Evolutionary conservation across 176 grass and related monocot genomes (phyloP).

Genomic region (Thinopyrum elongatum): DNA sequence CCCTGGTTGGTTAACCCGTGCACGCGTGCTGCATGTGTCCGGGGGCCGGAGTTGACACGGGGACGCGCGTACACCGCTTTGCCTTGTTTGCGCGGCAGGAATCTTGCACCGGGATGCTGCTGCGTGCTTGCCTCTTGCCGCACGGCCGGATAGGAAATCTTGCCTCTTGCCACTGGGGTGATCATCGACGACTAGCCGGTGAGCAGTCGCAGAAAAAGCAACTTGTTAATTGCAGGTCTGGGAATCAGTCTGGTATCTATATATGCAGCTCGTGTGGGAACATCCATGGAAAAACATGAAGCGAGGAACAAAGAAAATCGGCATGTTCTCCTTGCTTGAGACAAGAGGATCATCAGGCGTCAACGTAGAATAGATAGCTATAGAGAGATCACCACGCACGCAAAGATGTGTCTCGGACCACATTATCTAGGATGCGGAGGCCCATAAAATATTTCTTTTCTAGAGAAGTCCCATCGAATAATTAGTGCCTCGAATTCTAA

Average conservation of each 20-base stretch:
- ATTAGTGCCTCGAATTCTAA: neutral
- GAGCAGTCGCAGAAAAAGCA: neutral
- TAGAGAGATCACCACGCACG: neutral
- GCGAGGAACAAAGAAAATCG: neutral
- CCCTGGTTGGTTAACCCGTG: too few relatives aligned
- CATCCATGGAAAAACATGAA: neutral
- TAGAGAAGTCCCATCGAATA: neutral
- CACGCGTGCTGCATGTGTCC: neutral
- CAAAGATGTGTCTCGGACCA: neutral
- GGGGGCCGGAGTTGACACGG: neutral
- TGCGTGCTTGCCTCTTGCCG: slow-evolving; percentile 5
- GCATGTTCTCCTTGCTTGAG: neutral
- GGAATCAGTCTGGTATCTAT: slow-evolving; percentile 6
- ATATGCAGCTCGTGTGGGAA: neutral
- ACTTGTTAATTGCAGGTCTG: neutral
- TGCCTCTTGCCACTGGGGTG: neutral
- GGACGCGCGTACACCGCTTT: neutral
- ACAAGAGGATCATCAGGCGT: slow-evolving; percentile 17
- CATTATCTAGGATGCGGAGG: neutral
- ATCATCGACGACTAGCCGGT: slow-evolving; percentile 28
- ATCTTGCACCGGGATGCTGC: slow-evolving; percentile 11
- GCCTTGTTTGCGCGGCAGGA: slow-evolving; percentile 14
- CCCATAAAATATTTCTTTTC: too few relatives aligned
- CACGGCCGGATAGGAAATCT: neutral
- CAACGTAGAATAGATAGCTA: neutral